These are phyloP conservation scores for Apium graveolens DNA, from an alignment of 129 eudicot species.

Conservation along the genomic window DNA sequence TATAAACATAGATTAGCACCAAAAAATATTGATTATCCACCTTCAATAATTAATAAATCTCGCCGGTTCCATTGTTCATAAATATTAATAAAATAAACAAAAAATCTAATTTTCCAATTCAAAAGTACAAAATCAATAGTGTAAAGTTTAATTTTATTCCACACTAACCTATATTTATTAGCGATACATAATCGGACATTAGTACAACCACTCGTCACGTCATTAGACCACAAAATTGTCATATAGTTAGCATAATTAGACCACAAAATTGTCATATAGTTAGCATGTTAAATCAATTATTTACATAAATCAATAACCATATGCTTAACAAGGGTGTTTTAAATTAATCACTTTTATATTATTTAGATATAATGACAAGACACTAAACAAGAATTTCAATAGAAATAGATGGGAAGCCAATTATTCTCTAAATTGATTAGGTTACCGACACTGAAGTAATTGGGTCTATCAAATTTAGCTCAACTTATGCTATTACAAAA, in stretches of 20 bases:
- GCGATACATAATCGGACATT: background rate
- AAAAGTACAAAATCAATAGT: background rate
- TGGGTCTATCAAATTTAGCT: background rate
- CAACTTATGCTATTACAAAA: background rate
- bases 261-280: slow-evolving; percentile 4
- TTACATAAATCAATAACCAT: background rate
- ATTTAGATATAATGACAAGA: background rate
- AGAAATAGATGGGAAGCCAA: background rate
- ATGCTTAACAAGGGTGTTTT: background rate
- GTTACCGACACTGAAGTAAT: background rate
- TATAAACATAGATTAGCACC: no score
- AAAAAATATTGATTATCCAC: no score
- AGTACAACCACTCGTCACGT: background rate
- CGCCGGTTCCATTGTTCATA: background rate
- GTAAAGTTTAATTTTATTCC: background rate
- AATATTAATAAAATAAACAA: background rate
- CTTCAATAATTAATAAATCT: background rate
- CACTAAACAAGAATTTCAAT: background rate
- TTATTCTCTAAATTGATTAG: background rate
- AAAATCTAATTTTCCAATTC: background rate
- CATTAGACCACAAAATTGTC: slow-evolving; percentile 5
- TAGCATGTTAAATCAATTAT: background rate
- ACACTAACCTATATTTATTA: background rate
- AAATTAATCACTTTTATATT: background rate
- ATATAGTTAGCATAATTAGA: no score